Conservation (phyloP, 1,284 basidiomycete species). For the Moniliophthora roreri region DNA sequence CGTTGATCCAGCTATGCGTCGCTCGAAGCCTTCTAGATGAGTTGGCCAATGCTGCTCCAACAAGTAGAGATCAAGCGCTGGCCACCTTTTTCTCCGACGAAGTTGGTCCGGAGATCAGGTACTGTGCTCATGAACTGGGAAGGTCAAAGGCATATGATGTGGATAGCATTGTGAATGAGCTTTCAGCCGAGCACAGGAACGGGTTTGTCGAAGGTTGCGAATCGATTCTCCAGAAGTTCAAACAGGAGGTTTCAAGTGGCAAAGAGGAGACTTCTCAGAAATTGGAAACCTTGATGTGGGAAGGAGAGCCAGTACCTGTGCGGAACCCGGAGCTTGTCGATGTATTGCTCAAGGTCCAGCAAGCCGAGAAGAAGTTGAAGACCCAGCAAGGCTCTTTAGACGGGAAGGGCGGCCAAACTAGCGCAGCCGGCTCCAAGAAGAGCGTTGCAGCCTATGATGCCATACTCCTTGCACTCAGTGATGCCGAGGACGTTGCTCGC, state of each 20-base stretch:
- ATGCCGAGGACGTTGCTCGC: slow-evolving; percentile 82
- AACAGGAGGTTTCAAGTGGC: slow-evolving; percentile 39
- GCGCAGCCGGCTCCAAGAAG: slow-evolving; percentile 58
- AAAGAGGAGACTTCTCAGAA: slow-evolving; percentile 50
- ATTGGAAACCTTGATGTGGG: slow-evolving; percentile 72
- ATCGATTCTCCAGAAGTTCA: slow-evolving; percentile 53
- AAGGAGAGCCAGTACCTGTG: slow-evolving; percentile 81
- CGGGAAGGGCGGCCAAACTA: slow-evolving; percentile 37
- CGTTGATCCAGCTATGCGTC: slow-evolving; percentile 75
- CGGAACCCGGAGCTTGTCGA: slow-evolving; percentile 92
- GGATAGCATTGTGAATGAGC: slow-evolving; percentile 74
- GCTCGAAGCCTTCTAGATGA: slow-evolving; percentile 77
- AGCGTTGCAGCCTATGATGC: slow-evolving; percentile 83
- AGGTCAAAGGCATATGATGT: slow-evolving; percentile 79
- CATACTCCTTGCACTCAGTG: slow-evolving; percentile 79
- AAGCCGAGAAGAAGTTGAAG: slow-evolving; percentile 62
- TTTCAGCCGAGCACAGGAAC: slow-evolving; percentile 60
- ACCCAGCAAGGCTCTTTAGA: slow-evolving; percentile 26
- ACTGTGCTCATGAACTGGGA: slow-evolving; percentile 89
- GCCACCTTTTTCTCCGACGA: slow-evolving; percentile 37
- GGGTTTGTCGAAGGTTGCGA: slow-evolving; percentile 69
- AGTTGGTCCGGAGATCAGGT: slow-evolving; percentile 83
- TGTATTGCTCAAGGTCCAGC: slow-evolving; percentile 81
- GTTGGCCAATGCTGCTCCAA: slow-evolving; percentile 66
- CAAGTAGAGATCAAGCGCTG: slow-evolving; percentile 89